Percentiles rank a stretch among this genome's conserved stretches.
These are phyloP conservation scores for Sungouiozyma intestinalis DNA, from an alignment of 805 yeast genomes.

Conservation along the genomic window DNA sequence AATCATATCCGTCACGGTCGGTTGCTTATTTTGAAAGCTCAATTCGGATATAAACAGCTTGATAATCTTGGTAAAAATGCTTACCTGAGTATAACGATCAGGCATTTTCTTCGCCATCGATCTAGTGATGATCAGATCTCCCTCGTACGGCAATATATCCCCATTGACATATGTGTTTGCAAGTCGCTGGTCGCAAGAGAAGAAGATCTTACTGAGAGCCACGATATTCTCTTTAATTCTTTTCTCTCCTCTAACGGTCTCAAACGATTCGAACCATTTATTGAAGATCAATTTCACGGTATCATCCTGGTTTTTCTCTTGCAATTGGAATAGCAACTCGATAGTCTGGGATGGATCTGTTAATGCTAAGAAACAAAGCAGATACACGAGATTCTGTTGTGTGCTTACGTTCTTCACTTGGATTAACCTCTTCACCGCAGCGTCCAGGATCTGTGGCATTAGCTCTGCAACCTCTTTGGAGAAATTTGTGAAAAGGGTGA, in stretches of 20 bases:
- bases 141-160: conserved; percentile 51
- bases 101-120: conserved; percentile 68
- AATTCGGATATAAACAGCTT: conserved; percentile 64
- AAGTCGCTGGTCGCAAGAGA: conserved; percentile 45
- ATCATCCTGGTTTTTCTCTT: conserved; percentile 23
- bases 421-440: conserved; percentile 58
- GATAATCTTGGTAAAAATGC: conserved; percentile 63
- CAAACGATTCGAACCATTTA: conserved; percentile 78
- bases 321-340: conserved; percentile 42
- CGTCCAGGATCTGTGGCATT: conserved; percentile 51
- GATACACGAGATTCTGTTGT: conserved; percentile 63
- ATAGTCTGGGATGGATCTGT: conserved; percentile 54
- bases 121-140: conserved; percentile 68
- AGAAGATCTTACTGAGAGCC: conserved; percentile 60
- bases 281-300: conserved; percentile 53
- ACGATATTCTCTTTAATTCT: conserved; percentile 54
- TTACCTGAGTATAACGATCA: conserved; percentile 48
- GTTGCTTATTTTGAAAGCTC: conserved; percentile 48
- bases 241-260: conserved; percentile 67
- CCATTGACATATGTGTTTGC: conserved; percentile 56
- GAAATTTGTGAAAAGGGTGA: conserved; percentile 47
- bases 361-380: conserved; percentile 62
- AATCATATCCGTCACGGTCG: conserved; percentile 20
- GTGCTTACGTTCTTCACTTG: conserved; percentile 61
- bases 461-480: conserved; percentile 30